Evolutionary conservation across 2,329 filamentous ascomycete species (phyloP), one percentile per base, ranked within the genome.

Genomic region (Aspergillus fructus): DNA sequence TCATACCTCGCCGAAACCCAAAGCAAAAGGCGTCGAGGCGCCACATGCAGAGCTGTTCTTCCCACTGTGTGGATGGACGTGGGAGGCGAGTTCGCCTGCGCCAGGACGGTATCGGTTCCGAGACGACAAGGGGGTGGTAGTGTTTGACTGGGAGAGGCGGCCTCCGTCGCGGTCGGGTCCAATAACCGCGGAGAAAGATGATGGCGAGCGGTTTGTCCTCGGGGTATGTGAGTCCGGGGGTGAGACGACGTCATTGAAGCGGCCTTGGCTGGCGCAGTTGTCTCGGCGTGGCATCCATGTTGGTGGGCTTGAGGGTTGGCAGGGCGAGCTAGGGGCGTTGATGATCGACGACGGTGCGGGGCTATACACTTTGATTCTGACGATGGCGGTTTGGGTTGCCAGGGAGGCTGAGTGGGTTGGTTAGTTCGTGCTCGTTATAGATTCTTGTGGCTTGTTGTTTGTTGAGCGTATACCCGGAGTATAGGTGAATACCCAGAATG

Each of bases 351-450:
- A 63, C 47, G 61, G 15, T 27, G 59, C 55, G 27, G 62, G 54
- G 62, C 39, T 75, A 43, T 66, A 71, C 59, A 70, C 70, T 17
- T 51, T 67, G 9, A 60, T 72, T 50, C 59, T 75, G 53, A 66
- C 70, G 34, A 42, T 73, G 58, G 67, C 72, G 27, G 61, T 68
- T 2, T 68, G 68, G 59, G 63, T 74, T 49, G 66, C 66, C 17
- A 59, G 63, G 55, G 55, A 64, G 41, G 66, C 71, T 56, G 65
- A 66, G 0, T 73, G 70, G 71, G 42, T 66, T 24, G 24, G 23
- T 42, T 50, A 54, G 46, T 34, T 53, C 27, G 21, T n/a, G 21
- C 5, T 37, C 34, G 15, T 37, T 13, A 37, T 37, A 37, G 34
- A 37, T 37, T 37, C 34, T 37, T 15, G 34, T 53, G 19, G n/a